A percentile compares a stretch with the other conserved stretches of the same genome.
Evolutionary conservation across 169 alveolate species (phyloP).

Genomic region (Plasmodium malariae): DNA sequence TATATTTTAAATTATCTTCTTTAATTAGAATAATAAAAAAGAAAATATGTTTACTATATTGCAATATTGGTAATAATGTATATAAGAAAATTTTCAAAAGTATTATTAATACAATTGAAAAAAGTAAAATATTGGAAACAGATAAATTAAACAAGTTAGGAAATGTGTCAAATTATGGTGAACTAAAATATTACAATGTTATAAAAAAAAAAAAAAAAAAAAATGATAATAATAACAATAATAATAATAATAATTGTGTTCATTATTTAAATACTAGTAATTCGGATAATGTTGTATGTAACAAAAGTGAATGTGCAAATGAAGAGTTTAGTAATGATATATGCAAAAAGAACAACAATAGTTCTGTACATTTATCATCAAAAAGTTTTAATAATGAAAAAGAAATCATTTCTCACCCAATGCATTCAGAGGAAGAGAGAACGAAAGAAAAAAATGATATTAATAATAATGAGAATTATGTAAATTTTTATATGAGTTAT

Average conservation of each 20-base stretch:
- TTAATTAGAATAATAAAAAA: conserved; percentile 51
- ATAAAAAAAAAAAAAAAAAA: conserved; percentile 45
- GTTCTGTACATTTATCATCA: not conserved
- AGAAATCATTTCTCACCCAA: not conserved
- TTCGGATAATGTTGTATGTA: too few species aligned
- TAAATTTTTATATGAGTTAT: too few species aligned
- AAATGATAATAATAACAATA: not conserved
- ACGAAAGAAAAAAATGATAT: conserved; percentile 2
- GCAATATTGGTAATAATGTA: conserved; percentile 39
- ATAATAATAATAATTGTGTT: too few species aligned
- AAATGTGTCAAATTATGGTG: conserved; percentile 5
- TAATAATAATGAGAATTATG: not conserved
- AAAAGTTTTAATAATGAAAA: not conserved
- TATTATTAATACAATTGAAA: conserved; percentile 44
- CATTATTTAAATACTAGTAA: too few species aligned
- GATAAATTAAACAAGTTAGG: conserved; percentile 26
- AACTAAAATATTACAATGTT: conserved; percentile 21
- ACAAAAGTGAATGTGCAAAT: not conserved
- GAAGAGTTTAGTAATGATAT: not conserved
- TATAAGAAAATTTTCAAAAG: conserved; percentile 45
- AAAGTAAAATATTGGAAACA: conserved; percentile 18
- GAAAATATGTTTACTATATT: conserved; percentile 40
- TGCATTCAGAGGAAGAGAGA: not conserved
- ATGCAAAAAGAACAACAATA: not conserved
- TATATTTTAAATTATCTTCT: conserved; percentile 57